Base-by-base conservation (phyloP, 1,139 yeast species). In the Hemisphaericaspora xylofermentans region DNA sequence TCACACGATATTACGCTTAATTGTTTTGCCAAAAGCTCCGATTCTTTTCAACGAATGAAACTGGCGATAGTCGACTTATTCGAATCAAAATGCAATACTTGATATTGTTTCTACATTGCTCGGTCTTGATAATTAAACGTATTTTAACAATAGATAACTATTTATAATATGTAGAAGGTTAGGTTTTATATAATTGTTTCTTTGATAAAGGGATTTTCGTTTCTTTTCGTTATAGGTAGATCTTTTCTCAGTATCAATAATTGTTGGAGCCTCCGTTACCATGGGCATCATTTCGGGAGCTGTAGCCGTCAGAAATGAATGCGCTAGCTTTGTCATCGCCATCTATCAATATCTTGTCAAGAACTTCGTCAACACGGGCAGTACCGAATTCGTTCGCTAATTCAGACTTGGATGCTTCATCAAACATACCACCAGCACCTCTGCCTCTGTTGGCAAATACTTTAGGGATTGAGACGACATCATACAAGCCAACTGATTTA, bases 341-440 rank as follows among this genome's bases (percentile, higher is more conserved):
- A 16, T 76, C 67, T 34, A 61, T 63, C 47, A 86, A 57, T 40
- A 86, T 84, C 45, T 62, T 57, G 47, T 73, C 74, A 43, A 85
- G 72, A 22, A 76, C 71, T 35, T 71, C 76, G 48, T 78, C 84
- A 3, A 56, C 53, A 34, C 62, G 63, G 40, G 66, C 56, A 12
- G 74, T 68, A 31, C 88, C 89, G 51, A 87, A 87, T 53, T 86
- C 91, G 48, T 74, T 76, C 40, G 71, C 75, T 44, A 87, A 63
- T 48, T 82, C 84, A 16, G 68, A 64, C 43, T 78, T 74, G n/a
- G 91, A 82, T 2, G 94, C 95, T 54, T 79, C 82, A 45, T 83
- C 88, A 27, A 84, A 61, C 7, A 76, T 73, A 42, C 95, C 95
- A 52, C 80, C 87, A 3, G 78, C 66, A 26, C 95, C 95, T 37